Conservation (phyloP, 2,329 filamentous ascomycete species). For the Didymella pinodella region DNA sequence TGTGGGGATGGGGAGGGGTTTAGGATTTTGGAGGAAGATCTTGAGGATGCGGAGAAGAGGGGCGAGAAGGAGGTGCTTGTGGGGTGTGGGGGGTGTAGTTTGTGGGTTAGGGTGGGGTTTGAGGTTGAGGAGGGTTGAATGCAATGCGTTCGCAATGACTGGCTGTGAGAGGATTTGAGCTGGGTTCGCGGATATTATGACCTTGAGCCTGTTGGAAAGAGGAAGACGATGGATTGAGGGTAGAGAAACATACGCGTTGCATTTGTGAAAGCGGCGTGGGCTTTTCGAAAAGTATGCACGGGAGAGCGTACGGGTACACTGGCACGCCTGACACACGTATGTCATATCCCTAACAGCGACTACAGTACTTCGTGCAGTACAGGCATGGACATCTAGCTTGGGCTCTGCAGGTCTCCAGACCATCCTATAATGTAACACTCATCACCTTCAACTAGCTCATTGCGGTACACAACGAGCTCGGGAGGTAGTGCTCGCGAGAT, state of each 20-base stretch:
- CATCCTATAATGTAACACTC: not conserved
- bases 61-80: conserved; percentile 67
- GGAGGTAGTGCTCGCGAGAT: too few relatives aligned
- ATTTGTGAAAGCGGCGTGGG: not conserved
- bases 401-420: not conserved
- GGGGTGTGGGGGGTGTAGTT: conserved; percentile 69
- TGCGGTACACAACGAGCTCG: not conserved
- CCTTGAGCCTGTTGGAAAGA: not conserved
- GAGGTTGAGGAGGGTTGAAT: conserved; percentile 55
- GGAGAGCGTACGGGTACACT: too few relatives aligned
- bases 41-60: conserved; percentile 59
- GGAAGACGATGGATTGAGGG: too few relatives aligned
- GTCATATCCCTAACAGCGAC: not conserved
- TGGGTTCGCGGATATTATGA: not conserved
- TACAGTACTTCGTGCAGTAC: not conserved
- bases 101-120: conserved; percentile 69
- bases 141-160: too few relatives aligned
- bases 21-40: conserved; percentile 61
- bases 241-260: too few relatives aligned
- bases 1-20: conserved; percentile 67
- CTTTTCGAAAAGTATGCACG: not conserved
- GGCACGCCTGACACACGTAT: too few relatives aligned
- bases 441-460: not conserved
- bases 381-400: not conserved
- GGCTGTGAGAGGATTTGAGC: too few relatives aligned